A percentile compares a stretch with the other conserved stretches of the same genome.
Conservation (phyloP, 495 filamentous ascomycete species). For the Lichenothelia convexa region DNA sequence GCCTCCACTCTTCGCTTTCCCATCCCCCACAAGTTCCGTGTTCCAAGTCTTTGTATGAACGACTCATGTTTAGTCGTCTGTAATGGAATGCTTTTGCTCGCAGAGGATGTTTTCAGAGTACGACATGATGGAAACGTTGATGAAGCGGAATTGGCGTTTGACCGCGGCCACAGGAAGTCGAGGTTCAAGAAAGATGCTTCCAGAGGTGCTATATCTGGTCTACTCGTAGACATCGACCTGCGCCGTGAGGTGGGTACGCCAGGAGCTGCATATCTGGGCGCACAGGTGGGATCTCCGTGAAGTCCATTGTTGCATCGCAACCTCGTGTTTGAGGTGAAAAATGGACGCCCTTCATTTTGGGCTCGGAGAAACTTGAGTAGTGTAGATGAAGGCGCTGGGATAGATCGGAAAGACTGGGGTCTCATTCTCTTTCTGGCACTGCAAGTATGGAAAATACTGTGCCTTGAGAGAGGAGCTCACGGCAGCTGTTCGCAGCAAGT, state of each 20-base stretch:
- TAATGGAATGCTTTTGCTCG: not conserved
- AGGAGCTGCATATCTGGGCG: not conserved
- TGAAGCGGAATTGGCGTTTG: not conserved
- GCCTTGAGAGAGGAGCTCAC: too few species aligned
- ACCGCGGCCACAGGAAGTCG: not conserved
- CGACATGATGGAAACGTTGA: conserved; percentile 1
- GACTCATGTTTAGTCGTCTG: not conserved
- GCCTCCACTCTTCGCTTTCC: conserved; percentile 3
- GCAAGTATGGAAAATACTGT: too few species aligned
- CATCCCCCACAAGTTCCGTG: conserved; percentile 6
- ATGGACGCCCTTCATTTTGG: not conserved
- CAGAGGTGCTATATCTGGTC: not conserved
- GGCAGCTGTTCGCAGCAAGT: too few species aligned
- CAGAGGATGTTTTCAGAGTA: not conserved
- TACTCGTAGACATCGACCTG: not conserved
- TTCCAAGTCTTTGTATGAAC: not conserved
- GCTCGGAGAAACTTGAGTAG: conserved; percentile 1
- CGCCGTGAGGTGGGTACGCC: not conserved
- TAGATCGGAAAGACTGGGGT: not conserved
- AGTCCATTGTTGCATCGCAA: not conserved
- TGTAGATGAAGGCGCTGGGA: conserved; percentile 1
- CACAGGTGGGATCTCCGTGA: not conserved
- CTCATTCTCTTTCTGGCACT: too few species aligned
- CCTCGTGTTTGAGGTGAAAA: not conserved
- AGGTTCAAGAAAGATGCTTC: not conserved